These are phyloP conservation scores for Lachnellula arida DNA, from an alignment of 2,329 filamentous ascomycete species.

Conservation along the genomic window DNA sequence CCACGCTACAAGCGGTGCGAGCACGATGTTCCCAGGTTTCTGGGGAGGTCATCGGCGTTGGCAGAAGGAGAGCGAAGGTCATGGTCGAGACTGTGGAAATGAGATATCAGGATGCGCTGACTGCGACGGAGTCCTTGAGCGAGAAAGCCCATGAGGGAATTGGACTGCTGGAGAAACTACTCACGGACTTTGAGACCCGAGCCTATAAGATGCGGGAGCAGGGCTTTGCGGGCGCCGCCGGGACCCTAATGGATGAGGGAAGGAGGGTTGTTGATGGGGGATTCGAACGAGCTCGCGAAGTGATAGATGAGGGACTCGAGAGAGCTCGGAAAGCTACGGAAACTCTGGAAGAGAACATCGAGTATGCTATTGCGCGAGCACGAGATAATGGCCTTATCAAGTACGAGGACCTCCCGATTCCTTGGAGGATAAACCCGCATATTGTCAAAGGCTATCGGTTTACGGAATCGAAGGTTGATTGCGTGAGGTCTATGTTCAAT, in stretches of 20 bases:
- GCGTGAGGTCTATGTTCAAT: conserved; percentile 75
- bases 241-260: conserved; percentile 70
- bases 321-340: conserved; percentile 78
- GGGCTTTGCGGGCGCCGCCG: conserved; percentile 68
- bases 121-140: conserved; percentile 78
- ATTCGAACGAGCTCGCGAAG: conserved; percentile 66
- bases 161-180: conserved; percentile 76
- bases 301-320: conserved; percentile 76
- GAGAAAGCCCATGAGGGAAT: conserved; percentile 89
- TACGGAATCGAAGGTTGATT: conserved; percentile 84
- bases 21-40: conserved; percentile 86
- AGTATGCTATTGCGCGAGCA: conserved; percentile 69
- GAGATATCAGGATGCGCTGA: conserved; percentile 80
- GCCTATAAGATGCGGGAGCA: conserved; percentile 76
- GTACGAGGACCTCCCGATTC: conserved; percentile 85
- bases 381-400: conserved; percentile 76
- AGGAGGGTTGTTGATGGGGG: conserved; percentile 77
- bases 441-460: conserved; percentile 92
- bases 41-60: conserved; percentile 83
- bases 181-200: conserved; percentile 78
- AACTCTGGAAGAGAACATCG: conserved; percentile 78
- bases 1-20: conserved; percentile 79
- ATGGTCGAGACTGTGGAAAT: conserved; percentile 90
- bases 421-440: conserved; percentile 94
- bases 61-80: conserved; percentile 75